These are phyloP conservation scores for Arthrobotrys sphaeroides DNA, from an alignment of 2,329 filamentous ascomycete genomes.

Conservation along the genomic window DNA sequence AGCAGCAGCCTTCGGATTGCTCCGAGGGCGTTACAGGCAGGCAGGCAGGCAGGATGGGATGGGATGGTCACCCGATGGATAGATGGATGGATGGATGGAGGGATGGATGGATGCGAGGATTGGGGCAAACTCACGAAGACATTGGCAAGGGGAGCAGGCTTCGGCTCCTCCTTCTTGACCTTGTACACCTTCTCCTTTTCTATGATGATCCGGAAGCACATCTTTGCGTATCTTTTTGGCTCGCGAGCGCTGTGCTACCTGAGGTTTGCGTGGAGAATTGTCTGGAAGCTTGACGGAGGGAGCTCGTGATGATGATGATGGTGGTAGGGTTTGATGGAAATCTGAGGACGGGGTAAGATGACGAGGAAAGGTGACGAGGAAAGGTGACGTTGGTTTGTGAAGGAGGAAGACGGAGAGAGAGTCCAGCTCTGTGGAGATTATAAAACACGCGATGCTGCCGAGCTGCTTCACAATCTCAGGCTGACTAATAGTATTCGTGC, in stretches of 20 bases:
- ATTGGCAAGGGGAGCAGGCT: background rate
- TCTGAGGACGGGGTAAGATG: background rate
- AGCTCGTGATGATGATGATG: background rate
- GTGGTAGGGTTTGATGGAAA: background rate
- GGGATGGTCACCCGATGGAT: background rate
- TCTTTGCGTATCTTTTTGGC: background rate
- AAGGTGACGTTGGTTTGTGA: background rate
- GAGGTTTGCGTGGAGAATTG: background rate
- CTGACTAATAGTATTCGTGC: too few species aligned
- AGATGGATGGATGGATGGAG: too few species aligned
- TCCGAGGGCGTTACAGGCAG: background rate
- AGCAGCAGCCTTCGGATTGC: background rate
- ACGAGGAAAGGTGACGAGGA: background rate
- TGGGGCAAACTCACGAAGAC: conserved; percentile 32
- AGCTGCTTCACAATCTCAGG: too few species aligned
- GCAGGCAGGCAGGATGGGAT: too few species aligned
- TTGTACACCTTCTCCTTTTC: background rate
- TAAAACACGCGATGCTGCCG: too few species aligned
- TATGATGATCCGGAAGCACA: conserved; percentile 4
- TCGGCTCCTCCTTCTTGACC: background rate
- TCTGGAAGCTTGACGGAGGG: background rate
- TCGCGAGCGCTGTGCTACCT: background rate
- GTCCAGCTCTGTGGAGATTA: too few species aligned
- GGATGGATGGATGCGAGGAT: too few species aligned
- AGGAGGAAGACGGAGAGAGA: background rate